phyloP scores from a whole-genome alignment of 2,329 filamentous ascomycete species.

The Cladobotryum protrusum region DNA sequence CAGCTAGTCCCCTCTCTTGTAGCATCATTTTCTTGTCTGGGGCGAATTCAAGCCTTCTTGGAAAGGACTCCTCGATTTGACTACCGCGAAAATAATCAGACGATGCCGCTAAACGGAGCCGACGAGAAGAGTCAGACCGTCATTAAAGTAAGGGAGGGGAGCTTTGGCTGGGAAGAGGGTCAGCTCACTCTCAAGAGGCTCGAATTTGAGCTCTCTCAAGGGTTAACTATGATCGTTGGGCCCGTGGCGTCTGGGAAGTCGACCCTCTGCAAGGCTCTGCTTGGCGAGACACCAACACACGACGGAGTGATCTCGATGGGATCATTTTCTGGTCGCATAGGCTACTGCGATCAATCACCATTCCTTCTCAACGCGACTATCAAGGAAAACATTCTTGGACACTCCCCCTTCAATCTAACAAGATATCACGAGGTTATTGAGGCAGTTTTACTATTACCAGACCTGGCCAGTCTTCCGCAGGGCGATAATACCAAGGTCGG shows the following conservation, averaged over 20 bases:
- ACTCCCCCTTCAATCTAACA: constrained; percentile 21
- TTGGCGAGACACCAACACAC: constrained; percentile 22
- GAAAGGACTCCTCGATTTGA: constrained; percentile 21
- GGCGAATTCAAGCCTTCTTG: constrained; percentile 32
- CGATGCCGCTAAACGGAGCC: neutral
- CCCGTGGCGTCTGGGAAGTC: constrained; percentile 33
- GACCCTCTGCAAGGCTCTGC: constrained; percentile 29
- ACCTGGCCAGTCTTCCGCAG: constrained; percentile 26
- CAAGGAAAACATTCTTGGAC: constrained; percentile 33
- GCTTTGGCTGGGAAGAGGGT: constrained; percentile 22
- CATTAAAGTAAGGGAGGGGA: constrained; percentile 12
- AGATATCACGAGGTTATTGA: constrained; percentile 31
- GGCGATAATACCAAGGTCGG: constrained; percentile 35
- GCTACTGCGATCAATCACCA: constrained; percentile 28
- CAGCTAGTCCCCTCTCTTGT: constrained; percentile 27
- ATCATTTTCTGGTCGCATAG: constrained; percentile 14
- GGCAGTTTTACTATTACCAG: constrained; percentile 26
- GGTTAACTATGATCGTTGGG: constrained; percentile 30
- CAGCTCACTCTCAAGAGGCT: constrained; percentile 17
- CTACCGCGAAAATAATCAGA: constrained; percentile 8
- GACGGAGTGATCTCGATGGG: constrained; percentile 14
- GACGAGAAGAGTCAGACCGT: neutral
- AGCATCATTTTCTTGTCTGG: constrained; percentile 26
- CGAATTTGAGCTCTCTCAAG: constrained; percentile 10
- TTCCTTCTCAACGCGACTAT: constrained; percentile 30